Percentiles rank a stretch among this genome's conserved stretches.
Evolutionary conservation across 257 asterid species (phyloP).

Genomic region (Rauvolfia tetraphylla): DNA sequence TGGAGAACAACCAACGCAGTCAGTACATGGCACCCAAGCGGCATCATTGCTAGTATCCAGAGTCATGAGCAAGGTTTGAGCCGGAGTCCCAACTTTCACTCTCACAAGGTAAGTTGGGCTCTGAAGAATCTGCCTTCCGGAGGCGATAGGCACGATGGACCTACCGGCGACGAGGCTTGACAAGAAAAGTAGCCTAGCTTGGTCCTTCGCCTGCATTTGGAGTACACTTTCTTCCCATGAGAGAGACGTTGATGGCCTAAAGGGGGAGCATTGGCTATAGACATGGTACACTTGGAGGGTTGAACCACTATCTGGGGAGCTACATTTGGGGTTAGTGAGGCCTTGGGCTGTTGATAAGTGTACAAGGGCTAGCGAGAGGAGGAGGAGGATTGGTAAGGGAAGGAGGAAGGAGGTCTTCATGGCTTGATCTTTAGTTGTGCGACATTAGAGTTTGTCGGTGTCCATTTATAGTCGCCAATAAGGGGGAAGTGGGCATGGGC

Average conservation of each 20-base stretch:
- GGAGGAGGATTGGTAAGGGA: conserved; percentile 8
- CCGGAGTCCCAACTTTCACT: conserved; percentile 69
- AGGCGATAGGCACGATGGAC: conserved; percentile 62
- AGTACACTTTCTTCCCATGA: conserved; percentile 65
- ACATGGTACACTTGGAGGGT: conserved; percentile 60
- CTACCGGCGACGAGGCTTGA: conserved; percentile 61
- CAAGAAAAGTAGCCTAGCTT: conserved; percentile 49
- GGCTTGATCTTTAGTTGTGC: neutral
- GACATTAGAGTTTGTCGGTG: neutral
- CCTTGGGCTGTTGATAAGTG: conserved; percentile 28
- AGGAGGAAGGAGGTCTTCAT: conserved; percentile 7
- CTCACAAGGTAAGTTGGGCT: conserved; percentile 68
- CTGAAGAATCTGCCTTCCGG: conserved; percentile 60
- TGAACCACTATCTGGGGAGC: conserved; percentile 34
- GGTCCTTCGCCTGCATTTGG: conserved; percentile 67
- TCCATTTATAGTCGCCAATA: neutral
- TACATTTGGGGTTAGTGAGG: conserved; percentile 34
- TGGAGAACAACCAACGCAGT: conserved; percentile 67
- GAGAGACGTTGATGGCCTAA: conserved; percentile 30
- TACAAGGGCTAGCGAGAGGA: conserved; percentile 28
- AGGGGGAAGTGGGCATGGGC: neutral
- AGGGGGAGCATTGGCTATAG: conserved; percentile 68
- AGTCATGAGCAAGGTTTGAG: conserved; percentile 60
- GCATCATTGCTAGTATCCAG: conserved; percentile 80
- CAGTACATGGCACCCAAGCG: conserved; percentile 77